Evolutionary conservation across 1,284 basidiomycete genomes (phyloP), one percentile per base, ranked within the genome.

Genomic region (Melampsora occidentalis): DNA sequence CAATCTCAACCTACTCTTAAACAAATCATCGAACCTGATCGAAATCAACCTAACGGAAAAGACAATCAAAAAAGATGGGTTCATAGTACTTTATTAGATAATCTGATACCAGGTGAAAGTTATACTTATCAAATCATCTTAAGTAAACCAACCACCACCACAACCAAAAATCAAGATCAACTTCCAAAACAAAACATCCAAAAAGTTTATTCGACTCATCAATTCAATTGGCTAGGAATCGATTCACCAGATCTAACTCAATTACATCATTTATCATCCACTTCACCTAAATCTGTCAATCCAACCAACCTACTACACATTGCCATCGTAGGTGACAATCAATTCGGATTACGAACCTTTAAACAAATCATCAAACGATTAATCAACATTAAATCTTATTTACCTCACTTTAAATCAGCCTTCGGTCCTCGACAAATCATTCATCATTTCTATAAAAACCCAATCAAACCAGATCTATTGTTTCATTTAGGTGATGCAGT

Each of bases 401-500:
- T 49, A 48, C 59, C 64, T 49, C 69, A 33, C 42, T 67, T 18
- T 57, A 78, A 59, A 22, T 62, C 25, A 18, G 22, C 57, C 42
- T 71, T 68, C 68, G 78, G 65, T 6, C 70, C n/a, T 33, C 77
- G 35, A 7, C 59, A 20, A n/a, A 46, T 73, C 16, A 63, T 63
- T 10, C 62, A 22, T 35, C 35, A 61, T 46, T 48, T 68, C 12
- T 71, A 51, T 7, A 5, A n/a, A 20, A 33, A 48, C 14, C 67
- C 67, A 14, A 63, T 28, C 6, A 18, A 63, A 0, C 79, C 78
- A 3, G 70, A 79, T 63, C 61, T 80, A 48, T 62, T 81, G 48
- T 67, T 81, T 39, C 80, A 81, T 77, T 76, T 78, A 18, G 80
- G 80, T 16, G 79, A 81, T 64, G 67, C 69, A 6, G 79, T 80